Evolutionary conservation across 805 yeast genomes (phyloP).

Genomic region (Ogataea parapolymorpha): DNA sequence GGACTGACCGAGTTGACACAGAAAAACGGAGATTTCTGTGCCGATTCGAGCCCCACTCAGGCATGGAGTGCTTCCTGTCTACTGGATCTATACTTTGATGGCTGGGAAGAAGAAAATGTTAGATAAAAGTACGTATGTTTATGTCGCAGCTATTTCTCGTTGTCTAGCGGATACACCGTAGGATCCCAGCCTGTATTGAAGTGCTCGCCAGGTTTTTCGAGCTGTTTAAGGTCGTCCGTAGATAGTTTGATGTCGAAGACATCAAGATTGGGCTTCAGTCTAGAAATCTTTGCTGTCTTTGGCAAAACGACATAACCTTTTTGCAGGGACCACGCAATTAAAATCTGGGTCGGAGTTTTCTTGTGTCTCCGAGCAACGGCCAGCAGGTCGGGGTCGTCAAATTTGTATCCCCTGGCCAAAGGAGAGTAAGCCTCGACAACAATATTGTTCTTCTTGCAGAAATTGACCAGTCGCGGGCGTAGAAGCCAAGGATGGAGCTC

Average conservation of each 20-base stretch:
- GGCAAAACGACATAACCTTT: constrained; percentile 51
- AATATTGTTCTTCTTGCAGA: constrained; percentile 43
- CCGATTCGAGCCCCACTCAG: constrained; percentile 91
- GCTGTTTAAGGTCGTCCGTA: constrained; percentile 33
- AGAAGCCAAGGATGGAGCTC: constrained; percentile 51
- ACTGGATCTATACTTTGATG: constrained; percentile 72
- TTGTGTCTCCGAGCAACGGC: constrained; percentile 47
- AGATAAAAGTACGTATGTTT: neutral
- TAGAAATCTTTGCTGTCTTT: constrained; percentile 33
- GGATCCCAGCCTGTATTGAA: constrained; percentile 23
- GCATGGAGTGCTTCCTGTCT: constrained; percentile 94
- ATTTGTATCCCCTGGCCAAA: constrained; percentile 50
- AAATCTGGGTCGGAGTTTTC: constrained; percentile 53
- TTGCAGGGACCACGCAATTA: constrained; percentile 65
- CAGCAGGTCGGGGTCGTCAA: constrained; percentile 41
- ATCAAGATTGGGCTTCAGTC: constrained; percentile 42
- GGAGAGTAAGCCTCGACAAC: constrained; percentile 63
- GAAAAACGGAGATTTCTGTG: constrained; percentile 76
- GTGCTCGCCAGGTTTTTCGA: constrained; percentile 26
- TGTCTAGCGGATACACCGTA: constrained; percentile 19
- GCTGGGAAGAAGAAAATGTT: constrained; percentile 34
- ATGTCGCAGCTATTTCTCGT: constrained; percentile 9
- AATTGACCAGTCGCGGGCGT: constrained; percentile 43
- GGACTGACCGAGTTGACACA: constrained; percentile 92
- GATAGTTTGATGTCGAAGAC: constrained; percentile 41